These are phyloP conservation scores for Exophiala spinifera DNA, from an alignment of 2,329 filamentous ascomycete genomes.

Conservation along the genomic window DNA sequence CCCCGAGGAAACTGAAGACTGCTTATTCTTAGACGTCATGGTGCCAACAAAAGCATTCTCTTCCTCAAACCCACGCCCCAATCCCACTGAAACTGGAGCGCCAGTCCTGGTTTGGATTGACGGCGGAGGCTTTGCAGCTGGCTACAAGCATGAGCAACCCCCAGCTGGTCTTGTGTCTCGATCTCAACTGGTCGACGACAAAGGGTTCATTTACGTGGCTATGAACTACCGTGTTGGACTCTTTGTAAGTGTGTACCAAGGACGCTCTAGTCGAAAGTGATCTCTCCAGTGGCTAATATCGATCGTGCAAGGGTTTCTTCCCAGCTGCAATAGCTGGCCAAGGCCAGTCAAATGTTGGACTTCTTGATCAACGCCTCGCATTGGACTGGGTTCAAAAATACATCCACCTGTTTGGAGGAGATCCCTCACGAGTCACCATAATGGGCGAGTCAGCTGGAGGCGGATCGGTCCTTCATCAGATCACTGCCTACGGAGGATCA, in stretches of 20 bases:
- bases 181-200: slow-evolving; percentile 38
- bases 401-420: slow-evolving; percentile 36
- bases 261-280: slow-evolving; percentile 18
- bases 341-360: slow-evolving; percentile 45
- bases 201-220: slow-evolving; percentile 37
- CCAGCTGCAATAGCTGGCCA: slow-evolving; percentile 21
- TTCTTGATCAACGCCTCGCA: slow-evolving; percentile 41
- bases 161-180: slow-evolving; percentile 42
- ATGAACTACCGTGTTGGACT: slow-evolving; percentile 44
- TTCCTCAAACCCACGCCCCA: slow-evolving; percentile 31
- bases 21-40: slow-evolving; percentile 38
- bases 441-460: slow-evolving; percentile 38
- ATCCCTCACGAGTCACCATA: slow-evolving; percentile 37
- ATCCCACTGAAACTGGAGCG: slow-evolving; percentile 27
- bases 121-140: slow-evolving; percentile 39
- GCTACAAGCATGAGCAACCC: slow-evolving; percentile 32
- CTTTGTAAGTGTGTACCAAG: slow-evolving; percentile 47
- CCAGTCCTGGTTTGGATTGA: slow-evolving; percentile 43
- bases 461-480: slow-evolving; percentile 32
- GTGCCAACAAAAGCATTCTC: slow-evolving; percentile 33
- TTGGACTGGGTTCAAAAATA: slow-evolving; percentile 40
- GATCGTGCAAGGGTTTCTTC: slow-evolving; percentile 3
- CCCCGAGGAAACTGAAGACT: slow-evolving; percentile 35
- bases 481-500: slow-evolving; percentile 22
- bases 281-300: not conserved